Conservation (phyloP, 129 eudicot genomes). For the Centella asiatica region DNA sequence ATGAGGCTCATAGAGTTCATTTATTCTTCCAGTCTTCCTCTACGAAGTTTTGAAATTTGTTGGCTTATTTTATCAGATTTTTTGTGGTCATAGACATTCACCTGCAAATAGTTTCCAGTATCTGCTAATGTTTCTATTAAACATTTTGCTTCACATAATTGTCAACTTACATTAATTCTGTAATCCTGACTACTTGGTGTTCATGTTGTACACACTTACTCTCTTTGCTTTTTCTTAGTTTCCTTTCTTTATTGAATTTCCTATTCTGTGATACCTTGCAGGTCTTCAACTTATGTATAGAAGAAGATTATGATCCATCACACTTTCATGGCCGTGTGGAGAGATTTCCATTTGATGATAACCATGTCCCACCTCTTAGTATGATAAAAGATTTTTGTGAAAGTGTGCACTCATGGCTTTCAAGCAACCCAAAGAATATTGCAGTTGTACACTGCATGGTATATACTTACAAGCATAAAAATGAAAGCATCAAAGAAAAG, state of each 20-base stretch:
- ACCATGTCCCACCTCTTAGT: constrained; percentile 60
- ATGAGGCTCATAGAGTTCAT: too few relatives aligned
- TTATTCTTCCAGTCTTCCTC: too few relatives aligned
- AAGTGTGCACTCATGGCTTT: constrained; percentile 64
- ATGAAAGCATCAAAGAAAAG: neutral
- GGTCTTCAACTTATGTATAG: constrained; percentile 79
- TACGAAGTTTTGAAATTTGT: too few relatives aligned
- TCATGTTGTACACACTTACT: too few relatives aligned
- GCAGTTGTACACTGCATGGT: constrained; percentile 89
- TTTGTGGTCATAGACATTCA: too few relatives aligned
- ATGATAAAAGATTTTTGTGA: constrained; percentile 68
- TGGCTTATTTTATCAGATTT: too few relatives aligned
- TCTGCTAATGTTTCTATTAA: too few relatives aligned
- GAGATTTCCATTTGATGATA: constrained; percentile 79
- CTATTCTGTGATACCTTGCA: constrained; percentile 13
- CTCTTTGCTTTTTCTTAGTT: neutral
- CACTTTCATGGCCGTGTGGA: constrained; percentile 66
- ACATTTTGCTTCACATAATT: too few relatives aligned
- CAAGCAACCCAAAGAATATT: constrained; percentile 57
- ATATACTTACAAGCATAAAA: constrained; percentile 3
- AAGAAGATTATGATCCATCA: constrained; percentile 58
- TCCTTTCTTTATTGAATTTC: neutral
- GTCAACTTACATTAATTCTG: too few relatives aligned
- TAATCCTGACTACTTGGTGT: too few relatives aligned
- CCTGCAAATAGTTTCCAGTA: too few relatives aligned